Base-by-base conservation (phyloP, 2,329 filamentous ascomycete genomes). In the Scleromitrula shiraiana region DNA sequence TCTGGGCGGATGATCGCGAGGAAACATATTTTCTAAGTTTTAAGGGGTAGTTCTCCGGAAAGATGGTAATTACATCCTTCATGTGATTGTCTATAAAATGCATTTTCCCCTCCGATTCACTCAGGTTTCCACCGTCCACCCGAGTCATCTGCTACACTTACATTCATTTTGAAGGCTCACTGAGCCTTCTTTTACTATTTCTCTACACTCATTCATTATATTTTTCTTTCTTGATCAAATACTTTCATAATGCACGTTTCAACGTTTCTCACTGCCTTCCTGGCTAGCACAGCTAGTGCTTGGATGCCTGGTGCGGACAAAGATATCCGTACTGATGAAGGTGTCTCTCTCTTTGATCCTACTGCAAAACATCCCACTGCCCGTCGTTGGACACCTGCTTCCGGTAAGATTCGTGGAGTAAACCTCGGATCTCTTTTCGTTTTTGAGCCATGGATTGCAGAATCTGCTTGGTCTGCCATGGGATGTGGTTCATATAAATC, bases 341-440 rank as follows among this genome's bases (percentile, higher is more conserved):
- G 45, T 8, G 36, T 35, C 12, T 47, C 45, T 37, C 33, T 50
- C 15, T 50, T 50, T 17, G 33, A 48, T 14, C 14, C 44, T 2
- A 29, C 32, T 17, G 45, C 43, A 0, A 45, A 46, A 24, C 36
- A 50, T 19, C 41, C 41, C 4, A 45, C 47, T 7, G 27, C 33
- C 4, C 47, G 47, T 14, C 47, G 41, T 10, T 39, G 35, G 41
- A 39, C 41, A 20, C 33, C 47, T 7, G 50, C 40, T 6, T 52
- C 52, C 7, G 56, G 57, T 15, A 73, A 71, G 54, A 69, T 76
- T 46, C 68, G 71, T 3, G 72, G 72, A 27, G 71, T 76, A 23
- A 74, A 75, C 52, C 59, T 75, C 12, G 71, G 72, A 10, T 68
- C 69, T 4, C 62, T 69, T 14, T 74, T 74, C 53, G 60, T 74